Conservation (phyloP, 2,329 filamentous ascomycete genomes). For the Hypomyces rosellus region DNA sequence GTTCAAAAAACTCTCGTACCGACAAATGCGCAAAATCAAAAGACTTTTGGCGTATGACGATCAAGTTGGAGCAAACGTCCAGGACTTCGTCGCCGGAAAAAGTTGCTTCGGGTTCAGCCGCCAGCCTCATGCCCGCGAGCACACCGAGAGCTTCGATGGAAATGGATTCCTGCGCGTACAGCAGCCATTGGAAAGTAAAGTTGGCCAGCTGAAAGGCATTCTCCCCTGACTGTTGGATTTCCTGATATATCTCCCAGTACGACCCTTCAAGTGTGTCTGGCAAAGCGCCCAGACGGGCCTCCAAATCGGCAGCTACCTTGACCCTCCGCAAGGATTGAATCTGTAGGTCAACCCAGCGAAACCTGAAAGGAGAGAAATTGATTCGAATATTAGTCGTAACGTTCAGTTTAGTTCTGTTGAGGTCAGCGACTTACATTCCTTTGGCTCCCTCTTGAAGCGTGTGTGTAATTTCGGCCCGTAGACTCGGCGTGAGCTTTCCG, state of each 20-base stretch:
- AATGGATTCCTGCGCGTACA: conserved; percentile 4
- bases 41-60: background rate
- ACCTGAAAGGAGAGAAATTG: background rate
- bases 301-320: conserved; percentile 4
- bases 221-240: conserved; percentile 1
- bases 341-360: conserved; percentile 5
- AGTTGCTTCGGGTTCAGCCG: background rate
- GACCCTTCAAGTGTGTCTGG: background rate
- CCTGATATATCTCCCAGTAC: conserved; percentile 4
- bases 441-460: conserved; percentile 1
- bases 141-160: conserved; percentile 1
- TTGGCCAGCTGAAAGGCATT: background rate
- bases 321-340: background rate
- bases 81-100: conserved; percentile 1
- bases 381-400: background rate
- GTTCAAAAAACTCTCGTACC: conserved; percentile 4
- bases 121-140: background rate
- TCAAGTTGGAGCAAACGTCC: conserved; percentile 3
- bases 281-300: conserved; percentile 2
- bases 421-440: conserved; percentile 2
- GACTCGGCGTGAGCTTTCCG: conserved; percentile 1
- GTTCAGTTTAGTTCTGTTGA: background rate
- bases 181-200: conserved; percentile 2
- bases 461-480: background rate
- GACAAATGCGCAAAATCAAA: conserved; percentile 4